Conservation (phyloP, 306 rosid genomes). For the Rosa rugosa region DNA sequence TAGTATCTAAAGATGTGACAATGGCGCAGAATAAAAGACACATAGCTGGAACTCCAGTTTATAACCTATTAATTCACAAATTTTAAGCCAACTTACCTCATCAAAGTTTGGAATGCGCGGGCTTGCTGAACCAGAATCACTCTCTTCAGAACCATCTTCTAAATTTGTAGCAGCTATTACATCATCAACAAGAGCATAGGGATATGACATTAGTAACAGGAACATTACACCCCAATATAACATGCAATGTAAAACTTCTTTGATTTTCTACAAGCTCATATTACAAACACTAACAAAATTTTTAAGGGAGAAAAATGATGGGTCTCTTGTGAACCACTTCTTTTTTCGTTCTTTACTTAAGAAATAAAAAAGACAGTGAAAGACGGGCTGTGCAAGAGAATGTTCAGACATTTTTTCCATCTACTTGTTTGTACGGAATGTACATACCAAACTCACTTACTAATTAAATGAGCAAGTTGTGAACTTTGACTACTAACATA, state of each 20-base stretch:
- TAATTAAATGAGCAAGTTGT: neutral
- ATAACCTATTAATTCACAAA: neutral
- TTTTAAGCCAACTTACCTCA: slow-evolving; percentile 47
- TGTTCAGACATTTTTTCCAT: neutral
- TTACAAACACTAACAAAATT: neutral
- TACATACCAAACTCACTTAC: neutral
- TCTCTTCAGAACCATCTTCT: slow-evolving; percentile 51
- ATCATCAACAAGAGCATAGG: slow-evolving; percentile 30
- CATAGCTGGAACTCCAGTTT: neutral
- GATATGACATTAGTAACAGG: slow-evolving; percentile 23
- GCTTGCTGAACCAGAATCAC: slow-evolving; percentile 40
- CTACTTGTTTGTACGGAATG: neutral
- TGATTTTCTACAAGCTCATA: neutral
- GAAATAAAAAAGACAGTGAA: neutral
- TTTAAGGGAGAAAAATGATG: neutral
- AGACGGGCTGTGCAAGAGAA: neutral
- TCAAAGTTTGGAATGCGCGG: slow-evolving; percentile 47
- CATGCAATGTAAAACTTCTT: slow-evolving; percentile 1
- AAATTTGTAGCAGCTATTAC: slow-evolving; percentile 43
- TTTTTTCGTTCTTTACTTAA: neutral
- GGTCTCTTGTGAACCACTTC: neutral
- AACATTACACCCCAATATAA: neutral
- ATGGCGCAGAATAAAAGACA: neutral
- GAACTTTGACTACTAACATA: neutral
- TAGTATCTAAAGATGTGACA: neutral